A percentile compares a stretch with the other conserved stretches of the same genome.
These are phyloP conservation scores for Aspergillus campestris DNA, from an alignment of 495 filamentous ascomycete genomes.

Conservation along the genomic window DNA sequence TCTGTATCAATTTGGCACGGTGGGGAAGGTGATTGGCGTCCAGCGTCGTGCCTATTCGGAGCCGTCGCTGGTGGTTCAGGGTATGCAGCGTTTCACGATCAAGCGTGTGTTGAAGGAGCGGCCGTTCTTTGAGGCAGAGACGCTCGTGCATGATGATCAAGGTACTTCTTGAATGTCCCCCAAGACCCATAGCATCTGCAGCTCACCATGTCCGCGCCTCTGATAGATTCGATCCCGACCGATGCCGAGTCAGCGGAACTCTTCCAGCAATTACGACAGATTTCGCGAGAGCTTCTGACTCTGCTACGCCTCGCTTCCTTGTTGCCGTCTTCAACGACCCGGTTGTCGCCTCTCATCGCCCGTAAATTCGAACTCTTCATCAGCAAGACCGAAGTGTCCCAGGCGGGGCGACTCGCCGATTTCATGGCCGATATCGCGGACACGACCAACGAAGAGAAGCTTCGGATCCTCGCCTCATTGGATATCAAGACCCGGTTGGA, in stretches of 20 bases:
- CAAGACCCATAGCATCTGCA: neutral
- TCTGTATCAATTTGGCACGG: conserved; percentile 66
- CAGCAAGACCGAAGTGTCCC: conserved; percentile 58
- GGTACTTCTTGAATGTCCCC: conserved; percentile 29
- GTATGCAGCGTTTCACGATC: conserved; percentile 65
- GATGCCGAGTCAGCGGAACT: conserved; percentile 54
- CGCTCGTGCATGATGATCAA: conserved; percentile 54
- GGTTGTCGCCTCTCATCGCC: conserved; percentile 73
- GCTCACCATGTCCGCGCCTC: neutral
- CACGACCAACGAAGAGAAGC: conserved; percentile 76
- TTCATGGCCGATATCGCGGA: conserved; percentile 92
- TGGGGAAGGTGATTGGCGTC: conserved; percentile 75
- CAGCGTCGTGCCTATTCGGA: conserved; percentile 73
- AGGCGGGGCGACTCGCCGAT: conserved; percentile 86
- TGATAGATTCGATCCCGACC: conserved; percentile 33
- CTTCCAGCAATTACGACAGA: conserved; percentile 71
- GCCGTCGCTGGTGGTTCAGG: conserved; percentile 77
- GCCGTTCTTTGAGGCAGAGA: conserved; percentile 77
- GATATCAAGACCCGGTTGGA: conserved; percentile 70
- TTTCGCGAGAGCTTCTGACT: conserved; percentile 74
- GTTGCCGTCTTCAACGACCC: conserved; percentile 51
- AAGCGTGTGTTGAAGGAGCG: conserved; percentile 67
- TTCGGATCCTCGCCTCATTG: conserved; percentile 69
- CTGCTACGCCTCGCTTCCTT: conserved; percentile 71
- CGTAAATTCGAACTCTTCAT: conserved; percentile 82